Percentiles rank a stretch among this genome's conserved stretches.
These are phyloP conservation scores for Alternaria novae-zelandiae DNA, from an alignment of 2,329 filamentous ascomycete genomes.

Conservation along the genomic window DNA sequence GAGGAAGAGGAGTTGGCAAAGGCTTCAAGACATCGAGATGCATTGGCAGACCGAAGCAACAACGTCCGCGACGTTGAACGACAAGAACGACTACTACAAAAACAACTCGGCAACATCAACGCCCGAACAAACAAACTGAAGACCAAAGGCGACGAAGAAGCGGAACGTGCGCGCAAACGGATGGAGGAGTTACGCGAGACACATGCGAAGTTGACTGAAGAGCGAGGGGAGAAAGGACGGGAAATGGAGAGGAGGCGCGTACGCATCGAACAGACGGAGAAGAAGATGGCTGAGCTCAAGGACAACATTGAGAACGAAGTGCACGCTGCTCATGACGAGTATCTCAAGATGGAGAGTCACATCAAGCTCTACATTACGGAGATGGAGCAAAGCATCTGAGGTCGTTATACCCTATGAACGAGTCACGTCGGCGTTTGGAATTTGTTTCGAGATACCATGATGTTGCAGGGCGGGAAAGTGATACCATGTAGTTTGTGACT, in stretches of 20 bases:
- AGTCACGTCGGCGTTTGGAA: constrained; percentile 16
- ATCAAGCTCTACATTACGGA: constrained; percentile 98
- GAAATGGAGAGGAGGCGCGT: constrained; percentile 92
- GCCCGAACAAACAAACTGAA: constrained; percentile 86
- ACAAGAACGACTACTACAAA: constrained; percentile 80
- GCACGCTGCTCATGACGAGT: constrained; percentile 88
- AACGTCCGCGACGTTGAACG: constrained; percentile 92
- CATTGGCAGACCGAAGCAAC: constrained; percentile 84
- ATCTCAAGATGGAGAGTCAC: constrained; percentile 95
- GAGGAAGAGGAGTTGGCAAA: constrained; percentile 89
- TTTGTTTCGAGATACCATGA: constrained; percentile 5
- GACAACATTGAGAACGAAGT: constrained; percentile 97
- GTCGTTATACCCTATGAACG: neutral
- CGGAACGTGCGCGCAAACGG: constrained; percentile 78
- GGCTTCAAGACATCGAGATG: constrained; percentile 82
- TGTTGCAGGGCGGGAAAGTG: constrained; percentile 1
- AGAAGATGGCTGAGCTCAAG: constrained; percentile 99
- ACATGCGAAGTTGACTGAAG: constrained; percentile 81
- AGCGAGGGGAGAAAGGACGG: constrained; percentile 83
- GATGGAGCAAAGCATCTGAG: constrained; percentile 82
- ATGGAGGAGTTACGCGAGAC: constrained; percentile 88
- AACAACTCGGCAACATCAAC: constrained; percentile 84
- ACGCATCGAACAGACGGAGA: constrained; percentile 97
- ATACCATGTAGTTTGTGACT: constrained; percentile 12
- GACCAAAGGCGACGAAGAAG: constrained; percentile 80